Base-by-base conservation (phyloP, 2,329 filamentous ascomycete species). In the Penicillium sclerotiorum region DNA sequence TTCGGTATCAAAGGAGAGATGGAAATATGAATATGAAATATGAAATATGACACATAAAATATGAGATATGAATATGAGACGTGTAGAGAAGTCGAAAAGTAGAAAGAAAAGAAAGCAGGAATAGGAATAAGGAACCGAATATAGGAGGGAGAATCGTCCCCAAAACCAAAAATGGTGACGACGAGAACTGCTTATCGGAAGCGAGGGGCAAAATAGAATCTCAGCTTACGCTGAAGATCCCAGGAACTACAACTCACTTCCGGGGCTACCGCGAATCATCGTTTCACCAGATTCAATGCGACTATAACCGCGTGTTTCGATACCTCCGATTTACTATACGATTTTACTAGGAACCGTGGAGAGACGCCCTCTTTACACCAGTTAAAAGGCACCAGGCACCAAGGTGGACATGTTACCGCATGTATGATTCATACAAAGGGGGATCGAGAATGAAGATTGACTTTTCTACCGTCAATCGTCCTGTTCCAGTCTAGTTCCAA, bases 171-270 rank as follows among this genome's bases (percentile, higher is more conserved):
- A 46, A 50, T 62, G 59, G 60, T 63, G 61, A 63, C 60, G 61
- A 64, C 45, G 54, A 63, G 58, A 59, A 45, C 32, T 18, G 63
- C 65, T 68, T 64, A 66, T 68, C 65, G 62, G 64, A 66, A 68
- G 60, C 61, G 56, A 58, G 58, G 57, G 58, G 57, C 51, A 37
- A 59, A 56, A 51, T 43, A 38, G 39, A 45, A 28, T 21, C n/a
- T 33, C 48, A 46, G 50, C 50, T 50, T 51, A 47, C 47, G 28
- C 36, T 46, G 28, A 51, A 45, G 43, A 51, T 50, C 47, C 48
- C 52, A 58, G 52, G 58, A 58, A 58, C 50, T 49, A 27, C 25
- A 28, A 42, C 32, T n/a, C n/a, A 40, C 46, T 61, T 60, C 59
- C 57, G 59, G 57, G 52, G 38, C 52, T 56, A 60, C 59, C 59